phyloP scores from a whole-genome alignment of 1,284 basidiomycete genomes.

The Neonothopanus nambi region DNA sequence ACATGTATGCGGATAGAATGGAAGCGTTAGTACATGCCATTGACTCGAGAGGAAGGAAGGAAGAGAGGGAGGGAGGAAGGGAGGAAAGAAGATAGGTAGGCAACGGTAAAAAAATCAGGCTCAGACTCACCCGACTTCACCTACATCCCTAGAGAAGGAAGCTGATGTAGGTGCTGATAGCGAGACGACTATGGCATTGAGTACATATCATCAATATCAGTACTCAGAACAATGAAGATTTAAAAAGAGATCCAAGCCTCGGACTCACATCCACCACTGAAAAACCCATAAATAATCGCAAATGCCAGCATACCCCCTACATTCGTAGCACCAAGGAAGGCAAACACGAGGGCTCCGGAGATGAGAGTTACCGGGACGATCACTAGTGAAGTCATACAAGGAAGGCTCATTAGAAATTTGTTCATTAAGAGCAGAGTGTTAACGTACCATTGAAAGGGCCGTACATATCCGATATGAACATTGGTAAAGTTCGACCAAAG shows the following conservation, averaged over 20 bases:
- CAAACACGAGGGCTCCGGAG: constrained; percentile 32
- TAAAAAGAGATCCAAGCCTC: no score
- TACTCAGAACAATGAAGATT: neutral
- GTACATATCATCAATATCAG: constrained; percentile 1
- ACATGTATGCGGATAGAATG: no score
- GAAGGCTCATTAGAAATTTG: no score
- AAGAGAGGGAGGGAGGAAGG: no score
- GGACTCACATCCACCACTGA: constrained; percentile 39
- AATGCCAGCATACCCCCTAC: constrained; percentile 31
- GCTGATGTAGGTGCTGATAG: constrained; percentile 8
- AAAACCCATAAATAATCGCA: constrained; percentile 38
- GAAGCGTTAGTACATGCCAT: no score
- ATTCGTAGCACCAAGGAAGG: constrained; percentile 31
- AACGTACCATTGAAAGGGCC: constrained; percentile 30
- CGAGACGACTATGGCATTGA: constrained; percentile 4
- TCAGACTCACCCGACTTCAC: constrained; percentile 20
- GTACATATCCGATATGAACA: constrained; percentile 22
- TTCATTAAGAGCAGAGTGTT: neutral
- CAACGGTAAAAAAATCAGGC: no score
- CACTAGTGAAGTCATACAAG: constrained; percentile 2
- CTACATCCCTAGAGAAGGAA: neutral
- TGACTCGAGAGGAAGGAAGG: neutral
- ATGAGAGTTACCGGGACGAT: constrained; percentile 23
- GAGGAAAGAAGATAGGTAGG: no score
- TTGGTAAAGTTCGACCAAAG: constrained; percentile 28